Base-by-base conservation (phyloP, 768 basidiomycete species). In the Boletus vermiculosoides region DNA sequence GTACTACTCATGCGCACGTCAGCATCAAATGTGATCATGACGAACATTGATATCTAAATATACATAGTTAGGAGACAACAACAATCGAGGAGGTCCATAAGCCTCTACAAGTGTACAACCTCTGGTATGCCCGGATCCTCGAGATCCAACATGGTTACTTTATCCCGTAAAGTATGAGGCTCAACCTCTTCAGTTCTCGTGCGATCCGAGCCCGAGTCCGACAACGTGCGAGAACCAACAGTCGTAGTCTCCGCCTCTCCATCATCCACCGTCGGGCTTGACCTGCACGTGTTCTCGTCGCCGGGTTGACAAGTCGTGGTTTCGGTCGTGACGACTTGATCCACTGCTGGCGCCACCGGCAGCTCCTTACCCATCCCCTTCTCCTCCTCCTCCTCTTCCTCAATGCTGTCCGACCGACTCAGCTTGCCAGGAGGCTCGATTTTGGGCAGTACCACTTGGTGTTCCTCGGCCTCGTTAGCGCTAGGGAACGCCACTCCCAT, bases 321-420 rank as follows among this genome's bases (percentile, higher is more conserved):
- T 16, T 63, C 49, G 2, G 49, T 42, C 41, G 33, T 39, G 50
- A 60, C 28, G 31, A 52, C 34, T 3, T 31, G 46, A 20, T 39
- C 28, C 10, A 13, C 52, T 16, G 10, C 37, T 18, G 37, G 49
- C 25, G 54, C 34, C 18, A 5, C 50, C 46, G 48, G 52, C 25
- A 46, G 31, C 31, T 60, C 62, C 20, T 48, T 53, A 34, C 54
- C 61, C 50, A 59, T 55, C 1, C 51, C 55, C n/a, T 67, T 69
- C 23, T 62, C 69, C 40, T 72, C 66, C 40, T 72, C 66, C 20
- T 73, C 57, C 31, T 68, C 68, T 53, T 72, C 70, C 47, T 64
- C 68, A 18, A 71, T 71, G 52, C 70, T 73, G 49, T 72, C 71
- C 13, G 72, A 70, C n/a, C 68, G 61, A 45, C 50, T 50, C 40